phyloP scores from a whole-genome alignment of 179 eudicot species.

The Beta lomatogona region DNA sequence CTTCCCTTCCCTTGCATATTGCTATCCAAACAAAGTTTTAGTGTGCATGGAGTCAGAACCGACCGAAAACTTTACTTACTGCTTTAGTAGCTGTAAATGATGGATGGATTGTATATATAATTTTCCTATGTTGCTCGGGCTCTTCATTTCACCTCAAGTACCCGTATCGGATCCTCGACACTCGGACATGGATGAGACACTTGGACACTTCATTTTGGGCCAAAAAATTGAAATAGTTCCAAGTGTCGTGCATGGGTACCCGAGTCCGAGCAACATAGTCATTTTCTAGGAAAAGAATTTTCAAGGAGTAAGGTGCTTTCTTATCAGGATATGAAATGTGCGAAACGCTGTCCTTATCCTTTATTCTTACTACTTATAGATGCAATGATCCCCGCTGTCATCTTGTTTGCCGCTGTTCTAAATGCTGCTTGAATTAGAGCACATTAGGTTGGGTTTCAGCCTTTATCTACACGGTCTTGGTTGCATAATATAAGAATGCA shows the following conservation, averaged over 20 bases:
- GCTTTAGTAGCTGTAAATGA: background rate
- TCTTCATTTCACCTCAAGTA: too few relatives aligned
- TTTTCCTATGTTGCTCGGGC: background rate
- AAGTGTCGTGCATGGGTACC: too few relatives aligned
- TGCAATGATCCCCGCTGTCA: background rate
- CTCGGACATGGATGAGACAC: too few relatives aligned
- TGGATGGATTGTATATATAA: background rate
- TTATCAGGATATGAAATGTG: background rate
- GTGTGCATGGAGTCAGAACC: too few relatives aligned
- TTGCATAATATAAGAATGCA: background rate
- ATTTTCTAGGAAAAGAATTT: background rate
- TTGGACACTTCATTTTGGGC: too few relatives aligned
- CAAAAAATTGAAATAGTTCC: too few relatives aligned
- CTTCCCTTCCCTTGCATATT: too few relatives aligned
- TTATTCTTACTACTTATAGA: background rate
- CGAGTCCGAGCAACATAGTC: too few relatives aligned
- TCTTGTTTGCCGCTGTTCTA: background rate
- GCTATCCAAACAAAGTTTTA: too few relatives aligned
- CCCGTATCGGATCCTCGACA: too few relatives aligned
- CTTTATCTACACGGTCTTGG: conserved; percentile 5
- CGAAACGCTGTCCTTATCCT: background rate
- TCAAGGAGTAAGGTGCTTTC: background rate
- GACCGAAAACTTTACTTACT: background rate
- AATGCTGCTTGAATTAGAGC: background rate
- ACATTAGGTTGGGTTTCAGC: background rate